These are phyloP conservation scores for Tylopilus sp. DNA, from an alignment of 768 basidiomycete species.

Conservation along the genomic window DNA sequence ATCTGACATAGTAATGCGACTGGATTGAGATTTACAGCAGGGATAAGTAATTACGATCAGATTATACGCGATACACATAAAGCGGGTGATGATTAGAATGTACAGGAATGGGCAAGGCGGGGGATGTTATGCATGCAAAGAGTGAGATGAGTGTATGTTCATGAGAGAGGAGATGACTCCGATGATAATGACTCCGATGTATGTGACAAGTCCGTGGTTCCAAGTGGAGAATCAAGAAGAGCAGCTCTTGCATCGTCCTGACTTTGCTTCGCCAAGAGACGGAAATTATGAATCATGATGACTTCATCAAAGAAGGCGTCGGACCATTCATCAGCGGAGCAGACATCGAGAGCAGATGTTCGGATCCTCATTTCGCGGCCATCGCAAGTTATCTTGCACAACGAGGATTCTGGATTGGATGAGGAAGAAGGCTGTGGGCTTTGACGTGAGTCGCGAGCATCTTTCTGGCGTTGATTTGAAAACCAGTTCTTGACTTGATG, in stretches of 20 bases:
- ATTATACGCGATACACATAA: slow-evolving; percentile 34
- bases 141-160: slow-evolving; percentile 24
- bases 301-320: slow-evolving; percentile 62
- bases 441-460: slow-evolving; percentile 36
- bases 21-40: slow-evolving; percentile 26
- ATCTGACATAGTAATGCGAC: slow-evolving; percentile 21
- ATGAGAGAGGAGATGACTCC: slow-evolving; percentile 19
- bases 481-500: slow-evolving; percentile 69
- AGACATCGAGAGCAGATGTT: slow-evolving; percentile 43
- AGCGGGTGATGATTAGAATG: slow-evolving; percentile 30
- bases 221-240: slow-evolving; percentile 23
- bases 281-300: slow-evolving; percentile 54
- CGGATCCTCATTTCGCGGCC: slow-evolving; percentile 46
- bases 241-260: slow-evolving; percentile 33
- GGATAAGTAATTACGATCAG: slow-evolving; percentile 27
- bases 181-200: too few relatives aligned
- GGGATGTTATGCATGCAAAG: slow-evolving; percentile 28
- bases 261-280: slow-evolving; percentile 35
- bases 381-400: slow-evolving; percentile 34
- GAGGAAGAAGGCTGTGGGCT: slow-evolving; percentile 32
- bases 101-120: slow-evolving; percentile 29
- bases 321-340: slow-evolving; percentile 49
- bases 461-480: slow-evolving; percentile 57
- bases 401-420: slow-evolving; percentile 33
- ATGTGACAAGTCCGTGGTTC: slow-evolving; percentile 23